These are phyloP conservation scores for Arabidopsis thaliana DNA, from an alignment of 345 rosid genomes.

Conservation along the genomic window TAIR10.1 NC_003071.7:11209501-11210000, in stretches of 20 bases:
- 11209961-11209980: conserved; percentile 73
- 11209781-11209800: conserved; percentile 88
- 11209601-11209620: conserved; percentile 49
- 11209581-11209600: conserved; percentile 77
- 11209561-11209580: conserved; percentile 93
- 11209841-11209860: background rate
- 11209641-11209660: background rate
- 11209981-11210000: background rate
- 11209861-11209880: background rate
- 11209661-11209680: background rate
- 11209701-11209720: conserved; percentile 71
- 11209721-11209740: conserved; percentile 75
- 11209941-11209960: conserved; percentile 77
- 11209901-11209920: conserved; percentile 58
- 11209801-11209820: conserved; percentile 82
- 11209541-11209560: conserved; percentile 97
- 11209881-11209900: conserved; percentile 57
- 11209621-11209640: conserved; percentile 25
- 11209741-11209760: conserved; percentile 82
- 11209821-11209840: background rate
- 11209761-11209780: conserved; percentile 90
- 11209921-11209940: conserved; percentile 77
- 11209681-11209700: conserved; percentile 83
- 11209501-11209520: conserved; percentile 87
- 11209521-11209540: conserved; percentile 99